Percentiles rank a stretch among this genome's conserved stretches.
Conservation (phyloP, 441 rosid genomes). For the Mallotus japonicus region DNA sequence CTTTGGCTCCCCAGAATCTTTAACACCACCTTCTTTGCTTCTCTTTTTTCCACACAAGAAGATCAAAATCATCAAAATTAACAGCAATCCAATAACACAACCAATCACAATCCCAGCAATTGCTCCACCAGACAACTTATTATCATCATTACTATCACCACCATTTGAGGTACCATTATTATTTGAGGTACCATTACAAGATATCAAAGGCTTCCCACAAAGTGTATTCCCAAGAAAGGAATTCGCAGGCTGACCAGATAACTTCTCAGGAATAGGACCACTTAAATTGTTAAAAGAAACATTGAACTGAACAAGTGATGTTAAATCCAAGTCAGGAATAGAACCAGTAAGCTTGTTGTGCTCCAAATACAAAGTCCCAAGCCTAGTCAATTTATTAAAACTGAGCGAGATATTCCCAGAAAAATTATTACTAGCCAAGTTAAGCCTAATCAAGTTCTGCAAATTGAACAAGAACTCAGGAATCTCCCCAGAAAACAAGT, state of each 20-base stretch:
- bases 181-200: conserved; percentile 26
- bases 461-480: conserved; percentile 62
- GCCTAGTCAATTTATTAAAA: conserved; percentile 66
- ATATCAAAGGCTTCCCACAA: conserved; percentile 62
- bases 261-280: conserved; percentile 57
- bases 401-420: conserved; percentile 58
- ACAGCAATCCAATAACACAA: conserved; percentile 51
- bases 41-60: conserved; percentile 50
- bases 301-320: conserved; percentile 62
- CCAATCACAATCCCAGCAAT: conserved; percentile 89
- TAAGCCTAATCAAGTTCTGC: conserved; percentile 51
- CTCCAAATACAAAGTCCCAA: conserved; percentile 61
- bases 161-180: no score
- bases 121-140: conserved; percentile 77
- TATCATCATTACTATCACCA: conserved; percentile 11
- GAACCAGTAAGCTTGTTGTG: conserved; percentile 64
- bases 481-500: conserved; percentile 70
- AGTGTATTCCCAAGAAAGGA: conserved; percentile 67
- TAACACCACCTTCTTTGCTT: conserved; percentile 39
- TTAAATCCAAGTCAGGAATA: conserved; percentile 45
- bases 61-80: conserved; percentile 57
- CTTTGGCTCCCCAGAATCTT: conserved; percentile 30
- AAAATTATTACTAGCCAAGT: conserved; percentile 61
- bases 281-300: conserved; percentile 74
- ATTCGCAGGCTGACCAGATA: conserved; percentile 40